Percentiles rank a stretch among this genome's conserved stretches.
Evolutionary conservation across 176 grass and related monocot genomes (phyloP).

Genomic region (Pontederia paniculata): DNA sequence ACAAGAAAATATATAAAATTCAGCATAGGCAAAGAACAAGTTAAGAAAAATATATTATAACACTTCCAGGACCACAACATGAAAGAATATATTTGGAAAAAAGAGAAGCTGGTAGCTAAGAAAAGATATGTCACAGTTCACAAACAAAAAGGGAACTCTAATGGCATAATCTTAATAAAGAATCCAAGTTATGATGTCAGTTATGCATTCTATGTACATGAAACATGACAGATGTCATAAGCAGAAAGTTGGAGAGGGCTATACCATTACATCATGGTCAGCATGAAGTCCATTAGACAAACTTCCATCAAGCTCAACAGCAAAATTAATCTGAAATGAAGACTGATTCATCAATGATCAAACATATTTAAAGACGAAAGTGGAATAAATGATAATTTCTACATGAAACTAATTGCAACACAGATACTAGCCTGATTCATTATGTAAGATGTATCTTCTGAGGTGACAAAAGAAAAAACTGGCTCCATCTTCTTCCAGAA

Average conservation of each 20-base stretch:
- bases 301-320: conserved; percentile 56
- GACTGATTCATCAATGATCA: conserved; percentile 10
- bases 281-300: conserved; percentile 33
- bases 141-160: too few species aligned
- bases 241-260: conserved; percentile 6
- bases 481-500: conserved; percentile 91
- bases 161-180: too few species aligned
- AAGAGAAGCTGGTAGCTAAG: too few species aligned
- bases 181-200: not conserved
- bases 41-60: conserved; percentile 14
- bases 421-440: conserved; percentile 43
- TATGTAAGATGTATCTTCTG: conserved; percentile 42
- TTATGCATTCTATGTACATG: not conserved
- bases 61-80: not conserved
- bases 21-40: not conserved
- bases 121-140: too few species aligned
- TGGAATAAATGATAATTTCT: not conserved
- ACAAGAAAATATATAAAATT: not conserved
- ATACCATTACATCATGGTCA: conserved; percentile 32
- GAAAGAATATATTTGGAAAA: too few species aligned
- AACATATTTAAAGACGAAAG: conserved; percentile 12
- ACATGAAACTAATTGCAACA: conserved; percentile 11
- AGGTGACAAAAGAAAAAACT: conserved; percentile 40
- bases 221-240: conserved; percentile 15
- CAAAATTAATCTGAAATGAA: conserved; percentile 42